A percentile compares a stretch with the other conserved stretches of the same genome.
These are phyloP conservation scores for Hondaea fermentalgiana DNA, from an alignment of 108 stramenopile genomes.

Conservation along the genomic window DNA sequence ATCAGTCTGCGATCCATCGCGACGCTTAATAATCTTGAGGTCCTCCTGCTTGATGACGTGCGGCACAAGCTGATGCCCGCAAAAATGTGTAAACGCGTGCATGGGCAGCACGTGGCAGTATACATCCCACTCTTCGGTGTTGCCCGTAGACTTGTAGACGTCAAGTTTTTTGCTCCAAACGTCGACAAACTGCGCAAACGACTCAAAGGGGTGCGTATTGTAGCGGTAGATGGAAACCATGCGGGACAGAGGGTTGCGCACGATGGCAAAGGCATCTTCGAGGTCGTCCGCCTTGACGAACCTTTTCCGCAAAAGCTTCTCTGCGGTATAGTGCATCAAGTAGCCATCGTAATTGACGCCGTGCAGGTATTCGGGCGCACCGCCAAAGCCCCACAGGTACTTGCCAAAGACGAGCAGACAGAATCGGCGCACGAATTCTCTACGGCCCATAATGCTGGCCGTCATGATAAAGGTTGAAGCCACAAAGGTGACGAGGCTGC, in stretches of 20 bases:
- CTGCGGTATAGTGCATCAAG: slow-evolving; percentile 57
- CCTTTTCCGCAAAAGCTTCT: slow-evolving; percentile 45
- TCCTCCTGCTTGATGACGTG: slow-evolving; percentile 54
- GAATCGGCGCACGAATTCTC: slow-evolving; percentile 36
- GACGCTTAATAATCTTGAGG: slow-evolving; percentile 12
- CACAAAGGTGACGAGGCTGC: slow-evolving; percentile 22
- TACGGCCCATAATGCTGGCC: slow-evolving; percentile 49
- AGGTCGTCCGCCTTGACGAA: slow-evolving; percentile 48
- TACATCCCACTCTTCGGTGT: slow-evolving; percentile 58
- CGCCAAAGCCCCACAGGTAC: slow-evolving; percentile 36
- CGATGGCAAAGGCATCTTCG: slow-evolving; percentile 50
- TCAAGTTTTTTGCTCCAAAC: slow-evolving; percentile 25
- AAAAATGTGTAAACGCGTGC: slow-evolving; percentile 50
- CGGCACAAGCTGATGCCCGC: slow-evolving; percentile 50
- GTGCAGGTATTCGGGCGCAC: slow-evolving; percentile 45
- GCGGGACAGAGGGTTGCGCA: slow-evolving; percentile 53
- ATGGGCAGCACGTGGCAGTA: slow-evolving; percentile 53
- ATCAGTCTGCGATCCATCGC: neutral
- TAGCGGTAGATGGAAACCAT: slow-evolving; percentile 58
- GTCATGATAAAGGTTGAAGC: slow-evolving; percentile 41
- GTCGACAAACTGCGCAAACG: slow-evolving; percentile 42
- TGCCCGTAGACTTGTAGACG: slow-evolving; percentile 39
- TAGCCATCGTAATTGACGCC: slow-evolving; percentile 54
- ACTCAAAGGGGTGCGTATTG: slow-evolving; percentile 45
- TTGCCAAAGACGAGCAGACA: slow-evolving; percentile 49